Conservation (phyloP, 768 basidiomycete genomes). For the Botryobasidium botryosum region DNA sequence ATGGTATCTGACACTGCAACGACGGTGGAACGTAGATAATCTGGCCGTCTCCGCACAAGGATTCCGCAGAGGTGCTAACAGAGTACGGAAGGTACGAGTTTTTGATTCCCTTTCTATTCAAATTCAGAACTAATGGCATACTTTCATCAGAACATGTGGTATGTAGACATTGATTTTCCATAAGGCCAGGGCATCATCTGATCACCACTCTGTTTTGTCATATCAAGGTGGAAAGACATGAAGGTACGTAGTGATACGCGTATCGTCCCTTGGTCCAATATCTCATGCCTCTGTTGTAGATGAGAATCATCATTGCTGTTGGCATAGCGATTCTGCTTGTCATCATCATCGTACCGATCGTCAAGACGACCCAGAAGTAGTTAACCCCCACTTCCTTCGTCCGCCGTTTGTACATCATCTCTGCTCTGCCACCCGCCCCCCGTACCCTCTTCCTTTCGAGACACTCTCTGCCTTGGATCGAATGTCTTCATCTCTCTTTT, state of each 20-base stretch:
- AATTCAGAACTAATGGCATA: constrained; percentile 7
- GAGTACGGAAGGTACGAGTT: constrained; percentile 77
- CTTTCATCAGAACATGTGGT: constrained; percentile 69
- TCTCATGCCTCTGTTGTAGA: constrained; percentile 30
- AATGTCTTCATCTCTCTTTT: too few relatives aligned
- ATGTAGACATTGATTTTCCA: constrained; percentile 30
- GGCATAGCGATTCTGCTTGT: constrained; percentile 81
- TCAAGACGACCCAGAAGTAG: constrained; percentile 54
- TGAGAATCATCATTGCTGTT: constrained; percentile 91
- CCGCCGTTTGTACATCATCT: too few relatives aligned
- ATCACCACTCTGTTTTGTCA: too few relatives aligned
- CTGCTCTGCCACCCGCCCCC: too few relatives aligned
- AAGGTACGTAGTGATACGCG: constrained; percentile 36
- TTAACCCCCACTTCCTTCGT: too few relatives aligned
- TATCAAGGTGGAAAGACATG: constrained; percentile 97
- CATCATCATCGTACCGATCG: constrained; percentile 91
- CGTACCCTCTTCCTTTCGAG: too few relatives aligned
- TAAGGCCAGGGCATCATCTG: constrained; percentile 1
- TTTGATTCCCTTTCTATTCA: constrained; percentile 20
- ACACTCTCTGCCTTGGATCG: too few relatives aligned
- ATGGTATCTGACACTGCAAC: constrained; percentile 1
- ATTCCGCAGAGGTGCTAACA: constrained; percentile 92
- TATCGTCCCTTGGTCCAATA: background rate
- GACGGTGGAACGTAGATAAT: constrained; percentile 47
- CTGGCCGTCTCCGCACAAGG: constrained; percentile 98